Evolutionary conservation across 2,329 filamentous ascomycete genomes (phyloP), one percentile per base, ranked within the genome.

Genomic region (Fusarium pseudocircinatum): DNA sequence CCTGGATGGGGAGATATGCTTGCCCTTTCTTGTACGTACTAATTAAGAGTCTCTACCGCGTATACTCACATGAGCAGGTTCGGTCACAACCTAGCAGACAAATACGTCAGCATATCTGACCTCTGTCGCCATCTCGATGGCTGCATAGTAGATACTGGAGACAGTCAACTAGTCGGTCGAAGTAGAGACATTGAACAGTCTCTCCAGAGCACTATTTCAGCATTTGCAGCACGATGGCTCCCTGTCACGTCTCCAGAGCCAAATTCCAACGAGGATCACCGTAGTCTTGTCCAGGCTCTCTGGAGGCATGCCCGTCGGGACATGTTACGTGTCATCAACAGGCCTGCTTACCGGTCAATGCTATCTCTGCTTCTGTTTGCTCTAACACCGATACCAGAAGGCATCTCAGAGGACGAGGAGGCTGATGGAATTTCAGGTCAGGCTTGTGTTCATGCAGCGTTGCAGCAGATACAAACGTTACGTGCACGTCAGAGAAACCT

Each of bases 371-470:
- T 83, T 59, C 76, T 85, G 1, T 85, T 84, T 61, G 81, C 81
- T 7, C 63, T 83, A 44, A 83, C 82, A 3, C 83, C 83, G 1
- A 83, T 84, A 37, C 83, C 83, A 1, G 73, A 76, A 1, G 82
- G 81, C 0, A 81, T 85, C 20, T 80, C 80, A 0, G 83, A 84
- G 46, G 83, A 83, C 3, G 83, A 85, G 67, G 83, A 85, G 54
- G 60, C 77, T 4, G 81, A 84, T 37, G 83, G 83, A 0, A 79
- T 84, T 6, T 81, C 81, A 3, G 83, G 82, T 0, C 82, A 83
- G 58, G 76, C 80, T 2, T 85, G 83, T 52, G 79, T 85, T 4
- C 83, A 85, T 52, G 78, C 82, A 6, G 83, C 82, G 1, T 63
- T 85, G 14, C 82, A 84, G 53, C 83, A 85, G 42, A 79, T 85